Base-by-base conservation (phyloP, 345 rosid genomes). In the Clausena lansium region DNA sequence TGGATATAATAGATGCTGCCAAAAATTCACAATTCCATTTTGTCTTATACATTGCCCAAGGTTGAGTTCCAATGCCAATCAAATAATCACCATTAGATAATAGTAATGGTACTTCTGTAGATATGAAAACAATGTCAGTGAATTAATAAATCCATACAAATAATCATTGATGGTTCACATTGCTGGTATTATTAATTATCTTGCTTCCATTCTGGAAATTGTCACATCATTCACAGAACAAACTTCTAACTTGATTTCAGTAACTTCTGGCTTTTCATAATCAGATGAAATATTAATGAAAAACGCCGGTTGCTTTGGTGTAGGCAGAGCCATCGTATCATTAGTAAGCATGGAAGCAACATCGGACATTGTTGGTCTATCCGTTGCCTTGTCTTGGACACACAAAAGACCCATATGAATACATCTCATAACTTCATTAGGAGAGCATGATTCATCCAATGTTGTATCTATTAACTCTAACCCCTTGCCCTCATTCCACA, bases 371-470 rank as follows among this genome's bases (percentile, higher is more conserved):
- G 66, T 25, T 6, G 81, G 81, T 30, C 77, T 64, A 52, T 78
- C 77, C 0, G 17, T 62, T 5, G 72, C 59, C 3, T 13, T 2
- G 9, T 57, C 22, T 38, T 78, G 77, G 17, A 73, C 81, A 38
- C 81, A 78, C 25, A 78, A 58, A 0, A 78, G 58, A 32, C 73
- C 77, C 28, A 79, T 73, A 28, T 73, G 71, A 7, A 73, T 79
- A 1, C 66, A 58, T 27, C 77, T 65, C 19, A 28, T 5, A 17
- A 73, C 58, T 35, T 65, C 73, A 4, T 28, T 45, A 38, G 63
- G 71, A 27, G 58, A 57, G 45, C 32, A 65, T 57, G 74, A 39
- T 20, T 65, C 9, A 1, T 28, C 47, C n/a, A 54, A 6, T 41
- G 17, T 22, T 14, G 39, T 35, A 41, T 73, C 81, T 5, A 63